Base-by-base conservation (phyloP, 1,284 basidiomycete genomes). In the Hypsizygus ulmarius region DNA sequence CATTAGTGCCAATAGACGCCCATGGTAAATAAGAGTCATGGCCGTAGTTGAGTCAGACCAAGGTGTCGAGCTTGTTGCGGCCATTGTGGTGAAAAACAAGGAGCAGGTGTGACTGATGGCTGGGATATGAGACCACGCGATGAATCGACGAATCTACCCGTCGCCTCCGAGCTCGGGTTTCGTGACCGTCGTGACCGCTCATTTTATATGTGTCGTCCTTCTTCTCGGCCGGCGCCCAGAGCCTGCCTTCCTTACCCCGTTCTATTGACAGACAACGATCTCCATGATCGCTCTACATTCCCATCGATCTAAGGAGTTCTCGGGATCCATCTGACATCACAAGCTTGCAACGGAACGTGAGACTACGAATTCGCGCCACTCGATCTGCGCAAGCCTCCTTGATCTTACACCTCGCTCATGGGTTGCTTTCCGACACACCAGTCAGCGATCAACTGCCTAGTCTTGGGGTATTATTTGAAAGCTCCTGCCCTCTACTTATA, bases 91-190 rank as follows among this genome's bases (percentile, higher is more conserved):
- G 49, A 47, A 56, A 50, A 56, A 56, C 49, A 47, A 54, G 52
- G 52, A 43, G 46, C 41, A 40, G 18, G 57, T 53, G 57, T 58
- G 57, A 58, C 57, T 58, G 57, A 58, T 57, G 54, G 55, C 37
- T 44, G 39, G 27, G 40, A 53, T 49, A 55, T 43, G 44, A 52
- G 48, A 47, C 33, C 50, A 51, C 49, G 44, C 50, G 50, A 51
- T 25, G 49, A 40, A 42, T 19, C 41, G 21, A 25, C 21, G 21
- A 25, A 18, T 44, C 45, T 43, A 39, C 41, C 49, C 43, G 41
- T 47, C 36, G 52, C 34, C 12, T 43, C 51, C 38, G 39, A 36
- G 35, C 44, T 42, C 43, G 21, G 16, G 36, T 10, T 54, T 50
- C 53, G 50, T 55, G 45, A 56, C 55, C 30, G 19, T 46, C 47